These are phyloP conservation scores for Lipomyces mesembrius DNA, from an alignment of 805 yeast genomes.

Conservation along the genomic window DNA sequence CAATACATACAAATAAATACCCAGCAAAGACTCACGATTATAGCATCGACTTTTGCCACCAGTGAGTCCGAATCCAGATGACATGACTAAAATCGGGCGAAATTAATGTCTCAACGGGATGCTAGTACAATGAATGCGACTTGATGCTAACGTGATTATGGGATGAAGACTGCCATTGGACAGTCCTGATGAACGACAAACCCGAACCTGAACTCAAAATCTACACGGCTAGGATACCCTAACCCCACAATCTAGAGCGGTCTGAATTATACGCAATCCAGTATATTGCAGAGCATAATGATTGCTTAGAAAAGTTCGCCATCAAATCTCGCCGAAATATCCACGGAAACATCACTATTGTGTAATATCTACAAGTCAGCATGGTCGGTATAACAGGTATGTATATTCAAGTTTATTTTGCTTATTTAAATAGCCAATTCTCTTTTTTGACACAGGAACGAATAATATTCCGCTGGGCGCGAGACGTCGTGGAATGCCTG, in stretches of 20 bases:
- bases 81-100: constrained; percentile 39
- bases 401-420: neutral
- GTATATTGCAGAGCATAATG: no score
- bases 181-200: neutral
- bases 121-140: neutral
- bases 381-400: constrained; percentile 26
- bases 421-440: neutral
- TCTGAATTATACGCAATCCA: neutral
- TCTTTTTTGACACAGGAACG: constrained; percentile 25
- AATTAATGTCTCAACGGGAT: neutral
- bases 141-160: neutral
- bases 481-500: constrained; percentile 32
- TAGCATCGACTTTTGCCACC: constrained; percentile 57
- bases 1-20: neutral
- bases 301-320: neutral
- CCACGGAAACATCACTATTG: constrained; percentile 16
- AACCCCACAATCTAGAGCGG: neutral
- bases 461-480: constrained; percentile 37
- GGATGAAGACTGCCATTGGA: neutral
- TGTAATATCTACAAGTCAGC: neutral
- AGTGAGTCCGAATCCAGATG: constrained; percentile 50
- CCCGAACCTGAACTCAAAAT: neutral
- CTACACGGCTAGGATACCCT: neutral
- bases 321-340: constrained; percentile 12
- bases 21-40: constrained; percentile 44